These are phyloP conservation scores for Umbelopsis sp. DNA, from an alignment of 192 early-diverging fungal genomes.

Conservation along the genomic window DNA sequence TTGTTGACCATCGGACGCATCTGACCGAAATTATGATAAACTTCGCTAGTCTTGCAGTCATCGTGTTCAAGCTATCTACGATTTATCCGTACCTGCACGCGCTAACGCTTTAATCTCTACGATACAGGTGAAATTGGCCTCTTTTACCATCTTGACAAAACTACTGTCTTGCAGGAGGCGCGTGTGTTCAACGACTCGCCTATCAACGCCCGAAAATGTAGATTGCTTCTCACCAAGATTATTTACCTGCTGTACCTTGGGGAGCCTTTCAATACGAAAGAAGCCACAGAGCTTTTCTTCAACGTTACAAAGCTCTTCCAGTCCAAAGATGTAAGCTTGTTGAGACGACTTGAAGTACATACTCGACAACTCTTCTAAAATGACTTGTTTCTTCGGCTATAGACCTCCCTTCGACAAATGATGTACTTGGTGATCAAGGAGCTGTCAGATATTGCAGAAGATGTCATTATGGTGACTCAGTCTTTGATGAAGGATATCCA, in stretches of 20 bases:
- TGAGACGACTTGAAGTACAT: neutral
- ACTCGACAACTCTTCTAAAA: neutral
- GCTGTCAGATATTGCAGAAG: conserved; percentile 87
- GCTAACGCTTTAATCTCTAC: neutral
- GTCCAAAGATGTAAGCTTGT: conserved; percentile 77
- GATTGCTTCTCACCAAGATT: conserved; percentile 90
- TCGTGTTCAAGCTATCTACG: neutral
- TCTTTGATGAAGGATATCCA: conserved; percentile 97
- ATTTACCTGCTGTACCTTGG: conserved; percentile 90
- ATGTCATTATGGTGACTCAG: conserved; percentile 97
- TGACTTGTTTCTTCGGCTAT: conserved; percentile 1
- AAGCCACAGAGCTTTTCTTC: conserved; percentile 98
- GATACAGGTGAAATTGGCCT: conserved; percentile 71
- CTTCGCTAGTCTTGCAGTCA: neutral
- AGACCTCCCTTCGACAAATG: conserved; percentile 95
- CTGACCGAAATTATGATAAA: neutral
- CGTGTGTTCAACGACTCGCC: conserved; percentile 97
- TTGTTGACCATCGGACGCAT: neutral
- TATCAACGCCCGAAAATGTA: conserved; percentile 93
- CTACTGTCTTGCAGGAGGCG: conserved; percentile 92
- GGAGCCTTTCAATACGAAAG: conserved; percentile 87
- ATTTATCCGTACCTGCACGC: neutral
- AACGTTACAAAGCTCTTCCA: conserved; percentile 98
- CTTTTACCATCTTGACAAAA: conserved; percentile 90
- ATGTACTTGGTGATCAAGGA: conserved; percentile 98